Evolutionary conservation across 192 early-diverging fungal species (phyloP).

Genomic region (Phlyctochytrium planicorne): DNA sequence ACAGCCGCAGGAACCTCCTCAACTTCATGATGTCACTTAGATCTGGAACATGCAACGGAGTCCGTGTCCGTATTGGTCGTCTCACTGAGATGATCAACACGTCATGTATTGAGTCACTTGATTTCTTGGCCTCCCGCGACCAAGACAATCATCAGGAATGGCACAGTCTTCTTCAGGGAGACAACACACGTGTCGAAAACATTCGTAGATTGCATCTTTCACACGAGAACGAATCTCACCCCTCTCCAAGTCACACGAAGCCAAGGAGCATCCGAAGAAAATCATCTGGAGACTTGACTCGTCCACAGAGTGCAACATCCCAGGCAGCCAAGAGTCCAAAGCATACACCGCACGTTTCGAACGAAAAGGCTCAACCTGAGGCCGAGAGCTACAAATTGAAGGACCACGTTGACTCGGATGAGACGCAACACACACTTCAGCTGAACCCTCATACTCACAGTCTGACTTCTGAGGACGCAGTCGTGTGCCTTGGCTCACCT

Average conservation of each 20-base stretch:
- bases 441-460: background rate
- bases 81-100: constrained; percentile 76
- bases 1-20: constrained; percentile 62
- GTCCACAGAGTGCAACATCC: background rate
- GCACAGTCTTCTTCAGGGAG: constrained; percentile 21
- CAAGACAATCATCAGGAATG: constrained; percentile 36
- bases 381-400: constrained; percentile 14
- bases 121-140: constrained; percentile 66
- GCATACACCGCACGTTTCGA: constrained; percentile 15
- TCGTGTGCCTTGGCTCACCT: background rate
- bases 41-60: constrained; percentile 60
- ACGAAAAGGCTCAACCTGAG: constrained; percentile 20
- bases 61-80: constrained; percentile 74
- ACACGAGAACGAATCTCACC: background rate
- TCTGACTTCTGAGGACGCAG: background rate
- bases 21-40: constrained; percentile 84
- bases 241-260: background rate
- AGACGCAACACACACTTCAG: background rate
- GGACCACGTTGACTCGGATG: constrained; percentile 20
- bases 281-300: constrained; percentile 13
- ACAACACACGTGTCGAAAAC: constrained; percentile 9
- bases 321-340: constrained; percentile 18
- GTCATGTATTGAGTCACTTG: constrained; percentile 72
- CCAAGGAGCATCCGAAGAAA: constrained; percentile 21
- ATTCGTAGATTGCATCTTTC: background rate